These are phyloP conservation scores for Pythium diclinum DNA, from an alignment of 352 stramenopile species.

Conservation along the genomic window DNA sequence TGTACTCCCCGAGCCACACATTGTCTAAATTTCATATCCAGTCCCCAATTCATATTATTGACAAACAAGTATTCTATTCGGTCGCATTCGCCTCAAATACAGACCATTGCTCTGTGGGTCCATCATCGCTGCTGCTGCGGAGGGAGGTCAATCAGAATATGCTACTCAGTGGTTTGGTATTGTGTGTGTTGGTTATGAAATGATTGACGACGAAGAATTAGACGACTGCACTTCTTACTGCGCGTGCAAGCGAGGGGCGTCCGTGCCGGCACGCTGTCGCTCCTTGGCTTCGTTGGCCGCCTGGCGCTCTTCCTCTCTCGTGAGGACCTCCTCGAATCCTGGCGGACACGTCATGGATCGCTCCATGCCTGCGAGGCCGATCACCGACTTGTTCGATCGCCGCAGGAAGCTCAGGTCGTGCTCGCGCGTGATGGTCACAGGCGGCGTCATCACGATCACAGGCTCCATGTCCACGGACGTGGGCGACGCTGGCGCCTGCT, in stretches of 20 bases:
- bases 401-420: constrained; percentile 79
- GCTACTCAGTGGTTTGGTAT: too few relatives aligned
- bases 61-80: too few relatives aligned
- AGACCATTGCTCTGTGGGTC: too few relatives aligned
- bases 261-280: not conserved
- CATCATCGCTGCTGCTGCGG: too few relatives aligned
- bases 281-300: not conserved
- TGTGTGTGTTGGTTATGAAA: too few relatives aligned
- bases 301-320: constrained; percentile 22
- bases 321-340: constrained; percentile 60
- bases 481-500: constrained; percentile 17
- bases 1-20: too few relatives aligned
- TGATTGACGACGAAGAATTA: too few relatives aligned
- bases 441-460: constrained; percentile 29
- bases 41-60: too few relatives aligned
- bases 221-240: not conserved
- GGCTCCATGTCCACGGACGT: constrained; percentile 11
- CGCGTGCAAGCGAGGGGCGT: not conserved
- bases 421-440: constrained; percentile 69
- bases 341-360: constrained; percentile 77
- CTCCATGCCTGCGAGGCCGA: constrained; percentile 57
- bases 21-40: too few relatives aligned
- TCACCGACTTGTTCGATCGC: constrained; percentile 71
- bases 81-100: too few relatives aligned
- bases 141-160: too few relatives aligned